Base-by-base conservation (phyloP, 495 filamentous ascomycete species). In the Penicillium paradoxum region DNA sequence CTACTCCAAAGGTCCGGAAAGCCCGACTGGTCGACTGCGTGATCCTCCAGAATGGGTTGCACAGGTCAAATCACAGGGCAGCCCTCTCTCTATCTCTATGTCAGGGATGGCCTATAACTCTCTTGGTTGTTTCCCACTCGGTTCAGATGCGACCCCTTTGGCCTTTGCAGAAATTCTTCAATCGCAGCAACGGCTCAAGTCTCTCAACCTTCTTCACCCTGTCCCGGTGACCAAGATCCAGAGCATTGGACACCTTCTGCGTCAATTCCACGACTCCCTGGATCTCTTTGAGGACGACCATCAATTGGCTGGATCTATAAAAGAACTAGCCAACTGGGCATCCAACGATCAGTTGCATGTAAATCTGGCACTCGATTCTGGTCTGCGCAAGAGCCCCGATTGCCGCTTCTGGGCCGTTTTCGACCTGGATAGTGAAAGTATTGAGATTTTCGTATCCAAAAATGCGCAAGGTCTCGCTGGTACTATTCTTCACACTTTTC, bases 41-140 rank as follows among this genome's bases (percentile, higher is more conserved):
- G 68, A 72, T 29, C 73, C 70, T 25, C 72, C 69, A 15, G 69
- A 75, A 34, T 77, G 72, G 72, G 63, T 69, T 6, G 57, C 65
- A 2, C 64, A 70, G 17, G 50, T 66, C 14, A 70, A 66, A 39
- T 68, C 72, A 0, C 62, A 68, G 27, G 70, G 63, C 2, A 76
- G 75, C 48, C 75, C 79, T 14, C 60, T 83, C 3, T 82, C 77
- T 1, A 63, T 75, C 11, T 82, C 79, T 0, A 68, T 74, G 49
- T 54, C 60, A 6, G 78, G 77, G 0, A 54, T 64, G 17, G 65
- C 73, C 15, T 81, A 76, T 57, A 71, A 65, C 14, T 51, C 66
- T 11, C 66, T 81, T n/a, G 80, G 80, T 10, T 82, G 80, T 50
- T 81, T 83, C 49, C 79, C 79, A 8, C 60, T 83, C n/a, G 80